A percentile compares a stretch with the other conserved stretches of the same genome.
phyloP scores from a whole-genome alignment of 768 basidiomycete genomes.

The Tricholoma matsutake region DNA sequence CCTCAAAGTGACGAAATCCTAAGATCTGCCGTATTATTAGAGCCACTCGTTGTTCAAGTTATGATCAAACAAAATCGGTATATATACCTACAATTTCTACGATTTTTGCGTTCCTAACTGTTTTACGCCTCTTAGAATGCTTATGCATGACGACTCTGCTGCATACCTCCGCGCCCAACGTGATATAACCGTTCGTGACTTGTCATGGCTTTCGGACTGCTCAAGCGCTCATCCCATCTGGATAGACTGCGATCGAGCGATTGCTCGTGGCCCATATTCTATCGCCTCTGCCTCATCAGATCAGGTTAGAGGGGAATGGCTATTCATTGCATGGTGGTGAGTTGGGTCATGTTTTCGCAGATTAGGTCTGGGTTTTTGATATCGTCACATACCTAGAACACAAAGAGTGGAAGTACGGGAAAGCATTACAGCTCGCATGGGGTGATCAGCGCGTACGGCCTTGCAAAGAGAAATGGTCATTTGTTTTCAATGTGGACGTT shows the following conservation, averaged over 20 bases:
- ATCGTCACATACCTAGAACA: conserved; percentile 16
- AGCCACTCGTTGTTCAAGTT: conserved; percentile 29
- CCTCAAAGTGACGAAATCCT: conserved; percentile 5
- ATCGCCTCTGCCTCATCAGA: conserved; percentile 22
- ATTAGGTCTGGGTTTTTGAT: neutral
- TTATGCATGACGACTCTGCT: conserved; percentile 22
- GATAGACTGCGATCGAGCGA: conserved; percentile 33
- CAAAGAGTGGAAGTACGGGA: conserved; percentile 30
- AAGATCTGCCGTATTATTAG: conserved; percentile 1
- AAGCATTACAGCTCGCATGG: conserved; percentile 27
- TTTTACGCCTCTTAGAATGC: conserved; percentile 9
- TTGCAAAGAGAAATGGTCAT: conserved; percentile 33
- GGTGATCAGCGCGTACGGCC: conserved; percentile 22
- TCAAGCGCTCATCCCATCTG: neutral
- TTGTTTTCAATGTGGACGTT: conserved; percentile 20
- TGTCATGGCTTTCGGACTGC: neutral
- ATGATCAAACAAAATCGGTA: conserved; percentile 29
- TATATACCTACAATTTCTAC: neutral
- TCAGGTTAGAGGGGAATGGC: conserved; percentile 28
- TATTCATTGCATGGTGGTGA: conserved; percentile 30
- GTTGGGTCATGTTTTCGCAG: conserved; percentile 1
- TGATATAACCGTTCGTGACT: conserved; percentile 33
- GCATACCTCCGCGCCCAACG: conserved; percentile 28
- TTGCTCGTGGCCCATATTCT: conserved; percentile 29
- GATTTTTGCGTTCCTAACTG: neutral